Base-by-base conservation (phyloP, 176 grass and related monocot species). In the Bolboschoenus planiculmis region DNA sequence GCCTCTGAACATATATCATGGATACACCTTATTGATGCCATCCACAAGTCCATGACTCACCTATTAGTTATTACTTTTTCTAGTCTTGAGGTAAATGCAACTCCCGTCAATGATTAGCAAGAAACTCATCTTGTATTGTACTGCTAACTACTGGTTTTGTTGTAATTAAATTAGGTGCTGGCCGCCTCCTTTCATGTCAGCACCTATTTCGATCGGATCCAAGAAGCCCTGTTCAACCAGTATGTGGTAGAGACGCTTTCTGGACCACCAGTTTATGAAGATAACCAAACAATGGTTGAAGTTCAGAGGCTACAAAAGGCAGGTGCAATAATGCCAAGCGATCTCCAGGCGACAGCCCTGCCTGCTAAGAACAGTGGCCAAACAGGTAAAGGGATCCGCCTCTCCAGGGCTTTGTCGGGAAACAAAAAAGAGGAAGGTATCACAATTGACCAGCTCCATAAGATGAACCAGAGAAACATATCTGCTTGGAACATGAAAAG, bases 401-500 rank as follows among this genome's bases (percentile, higher is more conserved):
- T 93, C n/a, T 86, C 89, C 2, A 46, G 59, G 5, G 29, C 50
- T 5, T 0, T 85, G 26, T 91, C 91, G 0, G 82, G 36, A 83
- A 83, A 84, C 83, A 87, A 92, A 87, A 90, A 83, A 13, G 58
- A 85, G 46, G 92, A 93, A 6, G 97, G 95, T 0, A 93, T 99
- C 64, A 86, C 89, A 0, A 93, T 99, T 3, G 91, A 99, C 34
- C 87, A 99, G 87, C 93, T 99, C 0, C 93, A 93, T 56, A 91
- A 88, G 83, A 86, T 99, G 46, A 99, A 89, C 82, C 97, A 93
- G 83, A 89, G 91, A 85, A 99, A 99, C 80, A 85, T 99, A 65
- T 99, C 97, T 0, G 93, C 97, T 9, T 99, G 97, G 97, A 93
- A 88, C 78, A 99, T 99, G 97, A 99, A 99, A 84, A 85, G 88